phyloP scores from a whole-genome alignment of 441 rosid species.

The Pelargonium citronellum region DNA sequence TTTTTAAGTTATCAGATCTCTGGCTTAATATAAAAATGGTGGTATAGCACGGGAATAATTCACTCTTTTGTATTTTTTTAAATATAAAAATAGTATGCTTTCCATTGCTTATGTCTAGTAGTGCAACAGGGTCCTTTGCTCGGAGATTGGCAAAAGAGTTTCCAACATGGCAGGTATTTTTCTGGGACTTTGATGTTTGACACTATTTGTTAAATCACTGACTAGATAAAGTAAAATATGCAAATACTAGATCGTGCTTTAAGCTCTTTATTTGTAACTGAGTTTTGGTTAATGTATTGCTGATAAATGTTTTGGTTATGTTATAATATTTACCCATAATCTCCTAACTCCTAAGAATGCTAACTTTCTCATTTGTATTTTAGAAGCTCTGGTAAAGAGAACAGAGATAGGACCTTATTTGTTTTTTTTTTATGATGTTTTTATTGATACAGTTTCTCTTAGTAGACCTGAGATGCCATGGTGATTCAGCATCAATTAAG shows the following conservation, averaged over 20 bases:
- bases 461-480: conserved; percentile 90
- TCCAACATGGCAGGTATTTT: conserved; percentile 86
- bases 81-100: neutral
- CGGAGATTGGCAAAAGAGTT: conserved; percentile 76
- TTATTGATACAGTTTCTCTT: conserved; percentile 59
- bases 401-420: conserved; percentile 4
- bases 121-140: conserved; percentile 69
- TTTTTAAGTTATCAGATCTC: too few relatives aligned
- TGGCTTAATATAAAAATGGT: too few relatives aligned
- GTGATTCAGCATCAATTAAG: conserved; percentile 74
- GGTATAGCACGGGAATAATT: too few relatives aligned
- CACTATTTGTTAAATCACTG: neutral
- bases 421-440: conserved; percentile 6
- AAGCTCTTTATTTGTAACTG: neutral
- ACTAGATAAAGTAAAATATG: neutral
- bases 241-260: neutral
- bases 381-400: neutral
- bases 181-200: conserved; percentile 5
- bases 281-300: neutral
- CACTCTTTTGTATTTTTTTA: too few relatives aligned
- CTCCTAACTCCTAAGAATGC: neutral
- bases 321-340: neutral
- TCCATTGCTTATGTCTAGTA: conserved; percentile 4
- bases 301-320: neutral
- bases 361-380: neutral